Evolutionary conservation across 1,139 yeast genomes (phyloP).

Genomic region (Trichomonascaceae sp.): DNA sequence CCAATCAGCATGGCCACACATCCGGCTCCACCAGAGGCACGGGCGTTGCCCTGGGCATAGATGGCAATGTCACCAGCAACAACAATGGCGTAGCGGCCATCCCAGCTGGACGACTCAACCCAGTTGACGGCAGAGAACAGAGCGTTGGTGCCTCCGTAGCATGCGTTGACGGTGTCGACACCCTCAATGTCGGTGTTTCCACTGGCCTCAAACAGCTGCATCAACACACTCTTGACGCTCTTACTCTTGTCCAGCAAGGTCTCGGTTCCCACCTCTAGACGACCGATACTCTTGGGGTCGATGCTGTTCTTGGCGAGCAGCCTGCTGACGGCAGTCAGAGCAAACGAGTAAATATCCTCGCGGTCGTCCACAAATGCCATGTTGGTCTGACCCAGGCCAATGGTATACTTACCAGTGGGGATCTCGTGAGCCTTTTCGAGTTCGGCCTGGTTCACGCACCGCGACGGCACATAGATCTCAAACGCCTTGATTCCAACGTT

Average conservation of each 20-base stretch:
- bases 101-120: constrained; percentile 96
- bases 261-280: constrained; percentile 98
- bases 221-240: constrained; percentile 89
- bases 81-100: constrained; percentile 95
- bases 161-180: constrained; percentile 90
- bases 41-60: constrained; percentile 92
- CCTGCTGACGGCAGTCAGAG: constrained; percentile 68
- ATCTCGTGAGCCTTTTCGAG: constrained; percentile 77
- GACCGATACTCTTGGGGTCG: constrained; percentile 72
- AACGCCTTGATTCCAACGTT: constrained; percentile 95
- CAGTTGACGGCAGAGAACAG: constrained; percentile 88
- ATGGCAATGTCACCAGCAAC: constrained; percentile 97
- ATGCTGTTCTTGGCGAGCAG: constrained; percentile 70
- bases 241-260: constrained; percentile 94
- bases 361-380: constrained; percentile 96
- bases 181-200: constrained; percentile 84
- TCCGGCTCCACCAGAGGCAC: constrained; percentile 99
- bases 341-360: constrained; percentile 90
- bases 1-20: constrained; percentile 91
- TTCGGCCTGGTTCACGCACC: constrained; percentile 78
- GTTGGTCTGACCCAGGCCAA: constrained; percentile 96
- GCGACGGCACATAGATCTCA: constrained; percentile 78
- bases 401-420: constrained; percentile 91
- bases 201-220: constrained; percentile 74
- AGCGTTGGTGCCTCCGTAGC: constrained; percentile 98